These are phyloP conservation scores for Creolimax fragrantissima DNA, from an alignment of 78 protist genomes.

Conservation along the genomic window DNA sequence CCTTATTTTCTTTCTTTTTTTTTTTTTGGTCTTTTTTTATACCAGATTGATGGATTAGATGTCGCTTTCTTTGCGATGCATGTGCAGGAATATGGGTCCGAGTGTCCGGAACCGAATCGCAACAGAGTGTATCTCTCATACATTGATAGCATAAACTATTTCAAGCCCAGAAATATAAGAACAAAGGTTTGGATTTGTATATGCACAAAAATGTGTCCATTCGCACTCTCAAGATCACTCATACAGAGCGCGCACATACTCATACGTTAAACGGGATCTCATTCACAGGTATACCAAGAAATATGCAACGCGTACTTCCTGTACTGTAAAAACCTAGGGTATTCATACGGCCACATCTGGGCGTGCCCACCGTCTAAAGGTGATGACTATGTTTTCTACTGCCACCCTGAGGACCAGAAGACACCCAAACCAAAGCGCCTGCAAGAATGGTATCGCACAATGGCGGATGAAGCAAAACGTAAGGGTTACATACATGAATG, in stretches of 20 bases:
- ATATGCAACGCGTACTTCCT: constrained; percentile 11
- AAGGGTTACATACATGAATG: background rate
- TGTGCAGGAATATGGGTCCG: constrained; percentile 38
- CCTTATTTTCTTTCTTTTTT: background rate
- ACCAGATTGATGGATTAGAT: constrained; percentile 22
- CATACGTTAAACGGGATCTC: no score
- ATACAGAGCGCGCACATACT: no score
- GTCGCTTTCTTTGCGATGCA: constrained; percentile 30
- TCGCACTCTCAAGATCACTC: no score
- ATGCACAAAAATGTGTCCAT: no score
- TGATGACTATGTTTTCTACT: constrained; percentile 41
- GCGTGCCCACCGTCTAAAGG: constrained; percentile 37
- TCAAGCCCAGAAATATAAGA: constrained; percentile 11
- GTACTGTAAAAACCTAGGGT: constrained; percentile 8
- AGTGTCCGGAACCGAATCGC: constrained; percentile 37
- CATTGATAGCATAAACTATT: constrained; percentile 23
- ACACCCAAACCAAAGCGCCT: constrained; percentile 36
- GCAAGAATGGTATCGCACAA: constrained; percentile 17
- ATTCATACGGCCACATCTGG: constrained; percentile 28
- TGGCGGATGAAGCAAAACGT: background rate
- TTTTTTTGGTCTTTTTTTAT: background rate
- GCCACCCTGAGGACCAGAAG: constrained; percentile 26
- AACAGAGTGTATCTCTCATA: constrained; percentile 41
- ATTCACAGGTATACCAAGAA: constrained; percentile 19
- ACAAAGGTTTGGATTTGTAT: background rate